Evolutionary conservation across 2,329 filamentous ascomycete species (phyloP).

Genomic region (Colletotrichum echinochloae): DNA sequence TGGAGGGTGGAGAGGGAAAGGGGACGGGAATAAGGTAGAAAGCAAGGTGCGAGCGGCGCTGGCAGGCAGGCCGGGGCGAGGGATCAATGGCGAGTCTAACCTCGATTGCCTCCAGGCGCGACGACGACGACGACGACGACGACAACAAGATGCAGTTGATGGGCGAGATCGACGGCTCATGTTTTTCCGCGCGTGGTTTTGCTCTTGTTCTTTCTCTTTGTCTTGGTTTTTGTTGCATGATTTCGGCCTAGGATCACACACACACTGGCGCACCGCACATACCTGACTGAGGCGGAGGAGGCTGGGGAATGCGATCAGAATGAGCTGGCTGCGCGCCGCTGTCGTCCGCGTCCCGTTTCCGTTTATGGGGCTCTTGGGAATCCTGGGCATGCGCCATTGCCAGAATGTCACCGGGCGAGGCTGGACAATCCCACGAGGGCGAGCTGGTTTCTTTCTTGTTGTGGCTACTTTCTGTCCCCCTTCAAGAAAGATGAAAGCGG

Average conservation of each 20-base stretch:
- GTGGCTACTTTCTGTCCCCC: slow-evolving; percentile 1
- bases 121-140: slow-evolving; percentile 31
- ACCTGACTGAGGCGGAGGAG: slow-evolving; percentile 59
- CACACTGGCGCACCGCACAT: slow-evolving; percentile 46
- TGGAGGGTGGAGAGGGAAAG: neutral
- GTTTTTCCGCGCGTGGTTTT: slow-evolving; percentile 28
- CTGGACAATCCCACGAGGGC: slow-evolving; percentile 11
- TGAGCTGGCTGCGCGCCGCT: slow-evolving; percentile 52
- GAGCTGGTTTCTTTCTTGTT: slow-evolving; percentile 11
- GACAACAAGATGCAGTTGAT: slow-evolving; percentile 35
- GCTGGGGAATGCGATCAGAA: slow-evolving; percentile 57
- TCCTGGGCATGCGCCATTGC: slow-evolving; percentile 59
- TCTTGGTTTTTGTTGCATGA: slow-evolving; percentile 35
- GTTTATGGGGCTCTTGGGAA: slow-evolving; percentile 56
- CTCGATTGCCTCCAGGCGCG: slow-evolving; percentile 41
- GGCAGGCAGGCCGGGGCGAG: slow-evolving; percentile 39
- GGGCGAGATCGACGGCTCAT: slow-evolving; percentile 37
- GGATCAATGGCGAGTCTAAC: slow-evolving; percentile 41
- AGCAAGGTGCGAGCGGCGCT: slow-evolving; percentile 37
- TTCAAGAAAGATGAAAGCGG: neutral
- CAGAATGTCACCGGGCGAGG: slow-evolving; percentile 31
- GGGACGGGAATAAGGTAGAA: slow-evolving; percentile 8
- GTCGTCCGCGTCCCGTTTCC: slow-evolving; percentile 62
- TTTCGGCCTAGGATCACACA: slow-evolving; percentile 36
- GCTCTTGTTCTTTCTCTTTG: slow-evolving; percentile 19